Evolutionary conservation across 441 rosid species (phyloP), one percentile per base, ranked within the genome.

Genomic region (Jatropha podagrica): DNA sequence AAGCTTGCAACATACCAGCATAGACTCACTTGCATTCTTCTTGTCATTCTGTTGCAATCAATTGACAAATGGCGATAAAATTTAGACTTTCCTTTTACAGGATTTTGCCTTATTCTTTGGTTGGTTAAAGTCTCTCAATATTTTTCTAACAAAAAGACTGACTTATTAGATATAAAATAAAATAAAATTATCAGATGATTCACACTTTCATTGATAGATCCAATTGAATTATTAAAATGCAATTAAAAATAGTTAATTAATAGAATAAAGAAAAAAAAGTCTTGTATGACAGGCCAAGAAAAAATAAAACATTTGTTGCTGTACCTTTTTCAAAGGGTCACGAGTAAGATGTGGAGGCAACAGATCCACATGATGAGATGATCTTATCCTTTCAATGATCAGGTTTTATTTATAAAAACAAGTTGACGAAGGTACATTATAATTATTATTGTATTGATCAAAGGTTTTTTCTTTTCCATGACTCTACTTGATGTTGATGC

Each of bases 1-100:
- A 65, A 90, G 51, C 85, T 86, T 86, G 85, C 94, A 85, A 77
- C 94, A 90, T 41, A 88, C 75, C n/a, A 89, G 78, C 74, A 76
- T 67, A 41, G 85, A 84, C 6, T 75, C 76, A 55, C 79, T 79
- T 76, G 74, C 78, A 59, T 37, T 49, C 56, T 74, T 81, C 71
- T 80, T 81, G 67, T 72, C 82, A 56, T 82, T 81, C 81, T 83
- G 13, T 5, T 26, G 62, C 56, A 32, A 17, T 37, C 41, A 26
- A 59, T 6, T 44, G 48, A 42, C n/a, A 59, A 65, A 10, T 23
- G 26, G 4, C 9, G 11, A n/a, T 2, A 55, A 56, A 54, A 20
- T 20, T 69, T 27, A 52, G 26, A 18, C 8, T 38, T 0, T 20
- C 32, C 32, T 9, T 49, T 18, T 67, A 67, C 11, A 10, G 37